These are phyloP conservation scores for Castanospermum australe DNA, from an alignment of 306 rosid genomes.

Conservation along the genomic window DNA sequence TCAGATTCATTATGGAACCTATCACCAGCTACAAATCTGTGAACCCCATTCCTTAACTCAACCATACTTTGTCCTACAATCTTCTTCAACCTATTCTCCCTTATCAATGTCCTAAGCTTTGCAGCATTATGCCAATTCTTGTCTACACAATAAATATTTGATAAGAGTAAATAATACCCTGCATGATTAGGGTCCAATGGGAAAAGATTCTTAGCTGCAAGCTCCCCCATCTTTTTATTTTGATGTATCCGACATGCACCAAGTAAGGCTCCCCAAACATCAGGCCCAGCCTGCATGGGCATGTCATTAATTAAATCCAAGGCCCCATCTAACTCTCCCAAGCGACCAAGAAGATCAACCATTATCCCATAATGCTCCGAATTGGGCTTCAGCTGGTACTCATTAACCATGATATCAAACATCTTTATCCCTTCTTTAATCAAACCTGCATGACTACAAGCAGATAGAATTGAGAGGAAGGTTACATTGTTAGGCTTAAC, in stretches of 20 bases:
- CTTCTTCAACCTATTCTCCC: slow-evolving; percentile 66
- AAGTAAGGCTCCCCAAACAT: slow-evolving; percentile 84
- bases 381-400: slow-evolving; percentile 50
- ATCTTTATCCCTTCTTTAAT: slow-evolving; percentile 61
- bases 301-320: slow-evolving; percentile 53
- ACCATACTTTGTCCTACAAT: slow-evolving; percentile 54
- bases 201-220: slow-evolving; percentile 64
- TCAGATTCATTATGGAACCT: slow-evolving; percentile 45
- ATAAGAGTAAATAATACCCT: slow-evolving; percentile 60
- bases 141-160: slow-evolving; percentile 68
- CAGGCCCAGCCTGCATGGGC: slow-evolving; percentile 55
- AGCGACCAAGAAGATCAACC: slow-evolving; percentile 88
- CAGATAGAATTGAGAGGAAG: slow-evolving; percentile 68
- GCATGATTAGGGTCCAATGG: slow-evolving; percentile 58
- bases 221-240: slow-evolving; percentile 60
- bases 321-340: slow-evolving; percentile 70
- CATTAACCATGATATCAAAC: slow-evolving; percentile 58
- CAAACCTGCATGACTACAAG: slow-evolving; percentile 87
- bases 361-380: slow-evolving; percentile 67
- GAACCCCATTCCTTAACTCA: slow-evolving; percentile 46
- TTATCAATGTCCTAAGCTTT: slow-evolving; percentile 52
- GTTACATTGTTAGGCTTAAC: slow-evolving; percentile 59
- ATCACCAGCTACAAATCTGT: slow-evolving; percentile 57
- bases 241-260: slow-evolving; percentile 76
- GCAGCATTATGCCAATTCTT: slow-evolving; percentile 65